Evolutionary conservation across 306 rosid genomes (phyloP).

Genomic region (Potentilla sterilis): DNA sequence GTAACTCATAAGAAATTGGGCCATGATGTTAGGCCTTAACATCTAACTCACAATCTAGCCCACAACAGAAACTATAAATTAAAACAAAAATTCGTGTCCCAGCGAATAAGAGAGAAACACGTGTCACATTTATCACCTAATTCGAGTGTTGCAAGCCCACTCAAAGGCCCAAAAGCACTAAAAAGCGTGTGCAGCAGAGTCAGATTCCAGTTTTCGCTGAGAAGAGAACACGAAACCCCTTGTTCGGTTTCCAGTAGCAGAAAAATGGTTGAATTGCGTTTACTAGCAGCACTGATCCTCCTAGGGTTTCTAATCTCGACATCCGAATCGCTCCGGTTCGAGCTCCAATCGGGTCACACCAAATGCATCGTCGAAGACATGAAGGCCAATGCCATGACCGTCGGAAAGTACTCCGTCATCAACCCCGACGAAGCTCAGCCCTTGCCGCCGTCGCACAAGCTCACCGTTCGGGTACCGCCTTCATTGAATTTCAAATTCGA

Average conservation of each 20-base stretch:
- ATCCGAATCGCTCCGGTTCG: slow-evolving; percentile 78
- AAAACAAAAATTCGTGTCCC: neutral
- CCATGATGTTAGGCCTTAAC: too few species aligned
- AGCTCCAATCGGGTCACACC: slow-evolving; percentile 73
- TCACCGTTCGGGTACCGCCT: slow-evolving; percentile 70
- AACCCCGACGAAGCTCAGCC: slow-evolving; percentile 70
- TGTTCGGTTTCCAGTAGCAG: neutral
- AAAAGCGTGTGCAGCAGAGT: neutral
- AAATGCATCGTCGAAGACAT: slow-evolving; percentile 93
- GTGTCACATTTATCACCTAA: neutral
- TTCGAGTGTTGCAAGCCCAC: neutral
- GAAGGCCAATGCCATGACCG: slow-evolving; percentile 79
- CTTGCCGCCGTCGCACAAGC: slow-evolving; percentile 60
- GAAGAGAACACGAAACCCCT: neutral
- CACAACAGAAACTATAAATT: too few species aligned
- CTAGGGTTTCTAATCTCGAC: slow-evolving; percentile 41
- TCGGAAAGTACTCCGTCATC: slow-evolving; percentile 70
- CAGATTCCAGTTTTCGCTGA: slow-evolving; percentile 8
- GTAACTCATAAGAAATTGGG: too few species aligned
- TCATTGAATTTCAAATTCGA: neutral
- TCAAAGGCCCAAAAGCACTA: neutral
- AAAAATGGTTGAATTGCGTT: slow-evolving; percentile 11
- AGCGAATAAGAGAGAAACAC: neutral
- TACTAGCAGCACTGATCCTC: slow-evolving; percentile 21
- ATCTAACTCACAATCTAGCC: too few species aligned